Conservation (phyloP, 2,329 filamentous ascomycete genomes). For the Aspergillus aculeatus region DNA sequence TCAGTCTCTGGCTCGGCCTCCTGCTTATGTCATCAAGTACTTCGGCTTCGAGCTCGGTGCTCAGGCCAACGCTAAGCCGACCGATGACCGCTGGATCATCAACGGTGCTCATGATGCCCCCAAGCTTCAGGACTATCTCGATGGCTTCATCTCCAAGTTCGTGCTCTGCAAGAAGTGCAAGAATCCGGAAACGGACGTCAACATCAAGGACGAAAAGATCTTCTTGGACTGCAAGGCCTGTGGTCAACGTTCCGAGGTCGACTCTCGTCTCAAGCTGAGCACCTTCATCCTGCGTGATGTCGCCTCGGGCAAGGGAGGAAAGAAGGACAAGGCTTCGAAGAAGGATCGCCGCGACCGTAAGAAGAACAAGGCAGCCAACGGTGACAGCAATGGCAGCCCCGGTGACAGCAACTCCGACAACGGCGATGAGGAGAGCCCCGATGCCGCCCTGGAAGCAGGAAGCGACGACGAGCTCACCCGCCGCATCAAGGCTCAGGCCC, state of each 20-base stretch:
- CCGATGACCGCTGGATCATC: constrained; percentile 99
- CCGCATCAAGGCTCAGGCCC: constrained; percentile 65
- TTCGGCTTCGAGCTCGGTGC: constrained; percentile 98
- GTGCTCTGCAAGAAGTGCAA: constrained; percentile 99
- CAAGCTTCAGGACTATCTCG: constrained; percentile 97
- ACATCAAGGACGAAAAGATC: constrained; percentile 91
- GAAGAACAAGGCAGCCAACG: constrained; percentile 58
- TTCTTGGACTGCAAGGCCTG: constrained; percentile 98
- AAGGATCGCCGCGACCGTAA: constrained; percentile 77
- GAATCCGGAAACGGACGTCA: constrained; percentile 96
- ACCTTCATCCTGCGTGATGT: constrained; percentile 97
- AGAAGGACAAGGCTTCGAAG: constrained; percentile 96
- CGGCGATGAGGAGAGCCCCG: constrained; percentile 63
- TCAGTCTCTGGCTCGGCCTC: constrained; percentile 84
- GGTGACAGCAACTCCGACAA: constrained; percentile 66
- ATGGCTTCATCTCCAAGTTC: constrained; percentile 97
- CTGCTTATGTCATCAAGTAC: constrained; percentile 97
- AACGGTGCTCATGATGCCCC: constrained; percentile 93
- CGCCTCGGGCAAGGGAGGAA: constrained; percentile 76
- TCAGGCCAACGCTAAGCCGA: constrained; percentile 95
- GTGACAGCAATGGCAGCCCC: constrained; percentile 60
- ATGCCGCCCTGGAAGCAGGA: constrained; percentile 65
- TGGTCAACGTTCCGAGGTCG: constrained; percentile 87
- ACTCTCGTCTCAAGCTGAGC: constrained; percentile 91
- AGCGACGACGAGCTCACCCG: constrained; percentile 93